Base-by-base conservation (phyloP, 805 yeast species). In the Tetrapisispora nanseiensis region DNA sequence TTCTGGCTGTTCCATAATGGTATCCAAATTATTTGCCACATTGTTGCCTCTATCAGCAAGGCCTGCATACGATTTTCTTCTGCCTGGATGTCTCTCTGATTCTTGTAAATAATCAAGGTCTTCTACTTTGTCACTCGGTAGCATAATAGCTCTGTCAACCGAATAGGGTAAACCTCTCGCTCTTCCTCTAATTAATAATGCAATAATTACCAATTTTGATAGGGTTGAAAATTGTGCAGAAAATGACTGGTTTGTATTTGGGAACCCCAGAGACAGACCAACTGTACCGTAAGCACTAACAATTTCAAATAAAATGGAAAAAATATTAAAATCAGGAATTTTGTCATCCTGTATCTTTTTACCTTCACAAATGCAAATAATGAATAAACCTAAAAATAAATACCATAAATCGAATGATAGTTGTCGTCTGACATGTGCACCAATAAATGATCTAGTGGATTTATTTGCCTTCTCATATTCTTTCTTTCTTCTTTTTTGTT, bases 211-310 rank as follows among this genome's bases (percentile, higher is more conserved):
- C 35, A 92, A 68, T 56, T 92, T 92, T 1, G 95, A 82, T 7
- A 90, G 54, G 0, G 72, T 71, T 18, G 75, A 73, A 58, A 90
- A 86, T 55, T 81, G 75, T 0, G 76, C 86, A 15, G 82, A 72
- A 37, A 92, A 75, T 1, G 97, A 85, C 7, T 86, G 69, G 46
- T 73, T 67, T 3, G 74, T 67, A 36, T 66, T 66, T 0, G 94
- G 84, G 50, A 79, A 87, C 0, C 98, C 98, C 42, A 87, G 62
- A 4, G 95, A 84, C 46, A 92, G 63, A 0, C 98, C 98, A 38
- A 90, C 97, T 0, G 96, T 89, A 61, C 97, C 97, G 63, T 92
- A 94, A 0, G 97, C 97, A 50, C 95, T 82, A 6, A 86, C 84
- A 46, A 87, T 78, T 56, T 92, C 98, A 63, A 90, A 92, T 54